Conservation (phyloP, 2,329 filamentous ascomycete genomes). For the Sclerotinia subarctica region DNA sequence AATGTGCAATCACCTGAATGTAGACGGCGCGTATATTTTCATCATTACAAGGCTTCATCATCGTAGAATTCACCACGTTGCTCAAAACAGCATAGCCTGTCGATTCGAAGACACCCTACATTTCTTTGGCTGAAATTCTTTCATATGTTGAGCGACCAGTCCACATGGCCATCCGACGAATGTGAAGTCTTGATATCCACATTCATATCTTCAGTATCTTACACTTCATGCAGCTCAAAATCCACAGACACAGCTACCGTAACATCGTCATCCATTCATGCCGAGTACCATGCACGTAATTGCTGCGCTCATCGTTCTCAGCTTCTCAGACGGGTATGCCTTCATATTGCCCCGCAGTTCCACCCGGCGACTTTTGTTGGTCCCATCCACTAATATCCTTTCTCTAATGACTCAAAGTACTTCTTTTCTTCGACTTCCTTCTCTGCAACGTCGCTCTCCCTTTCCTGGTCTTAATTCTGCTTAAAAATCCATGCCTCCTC, state of each 20-base stretch:
- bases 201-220: slow-evolving; percentile 13
- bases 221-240: not conserved
- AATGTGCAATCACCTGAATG: not conserved
- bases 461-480: slow-evolving; percentile 37
- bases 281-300: not conserved
- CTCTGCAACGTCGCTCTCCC: slow-evolving; percentile 35
- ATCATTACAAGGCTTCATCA: not conserved
- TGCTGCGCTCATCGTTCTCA: not conserved
- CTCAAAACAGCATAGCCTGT: not conserved
- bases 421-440: slow-evolving; percentile 37
- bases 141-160: not conserved
- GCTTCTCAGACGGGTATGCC: not conserved
- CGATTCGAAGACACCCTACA: not conserved
- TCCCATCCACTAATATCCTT: not conserved
- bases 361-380: not conserved
- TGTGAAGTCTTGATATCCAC: not conserved
- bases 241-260: not conserved
- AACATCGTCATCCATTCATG: not conserved
- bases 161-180: not conserved
- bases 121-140: not conserved
- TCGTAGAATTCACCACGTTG: not conserved
- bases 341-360: not conserved
- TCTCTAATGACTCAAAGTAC: slow-evolving; percentile 38
- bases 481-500: slow-evolving; percentile 40
- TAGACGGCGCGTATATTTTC: not conserved